A percentile compares a stretch with the other conserved stretches of the same genome.
Conservation (phyloP, 78 protist species). For the Emiliania huxleyi region DNA sequence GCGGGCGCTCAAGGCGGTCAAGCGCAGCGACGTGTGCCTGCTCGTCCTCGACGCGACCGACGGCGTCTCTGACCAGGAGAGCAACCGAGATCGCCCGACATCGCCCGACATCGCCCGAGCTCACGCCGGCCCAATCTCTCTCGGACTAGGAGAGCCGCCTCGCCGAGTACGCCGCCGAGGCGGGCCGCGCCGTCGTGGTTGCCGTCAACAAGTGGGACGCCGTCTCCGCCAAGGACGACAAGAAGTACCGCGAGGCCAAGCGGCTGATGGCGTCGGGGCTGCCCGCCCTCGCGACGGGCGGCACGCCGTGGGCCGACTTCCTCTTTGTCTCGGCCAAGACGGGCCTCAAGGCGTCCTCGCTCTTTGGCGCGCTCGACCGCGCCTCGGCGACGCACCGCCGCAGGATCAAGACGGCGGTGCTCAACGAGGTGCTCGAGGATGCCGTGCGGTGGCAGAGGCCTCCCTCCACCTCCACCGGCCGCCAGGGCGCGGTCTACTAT, state of each 20-base stretch:
- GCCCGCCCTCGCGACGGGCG: background rate
- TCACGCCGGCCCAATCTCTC: background rate
- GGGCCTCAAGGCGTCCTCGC: background rate
- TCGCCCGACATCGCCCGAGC: background rate
- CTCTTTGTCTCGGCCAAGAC: background rate
- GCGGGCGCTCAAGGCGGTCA: conserved; percentile 68
- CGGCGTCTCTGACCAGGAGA: conserved; percentile 38
- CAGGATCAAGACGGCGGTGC: background rate
- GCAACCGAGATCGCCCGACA: background rate
- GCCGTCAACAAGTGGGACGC: conserved; percentile 73
- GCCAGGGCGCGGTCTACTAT: conserved; percentile 20
- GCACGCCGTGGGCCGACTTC: background rate
- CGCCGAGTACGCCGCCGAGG: background rate
- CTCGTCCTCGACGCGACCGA: conserved; percentile 65
- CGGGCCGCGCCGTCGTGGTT: conserved; percentile 44
- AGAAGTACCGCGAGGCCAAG: background rate
- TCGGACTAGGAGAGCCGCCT: background rate
- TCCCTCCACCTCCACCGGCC: background rate
- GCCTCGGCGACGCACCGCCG: background rate
- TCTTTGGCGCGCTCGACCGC: background rate
- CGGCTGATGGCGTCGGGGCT: background rate
- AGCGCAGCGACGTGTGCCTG: conserved; percentile 56
- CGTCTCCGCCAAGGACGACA: background rate
- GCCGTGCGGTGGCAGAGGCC: conserved; percentile 30
- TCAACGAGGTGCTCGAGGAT: conserved; percentile 23